These are phyloP conservation scores for Pythium biforme DNA, from an alignment of 352 stramenopile genomes.

Conservation along the genomic window DNA sequence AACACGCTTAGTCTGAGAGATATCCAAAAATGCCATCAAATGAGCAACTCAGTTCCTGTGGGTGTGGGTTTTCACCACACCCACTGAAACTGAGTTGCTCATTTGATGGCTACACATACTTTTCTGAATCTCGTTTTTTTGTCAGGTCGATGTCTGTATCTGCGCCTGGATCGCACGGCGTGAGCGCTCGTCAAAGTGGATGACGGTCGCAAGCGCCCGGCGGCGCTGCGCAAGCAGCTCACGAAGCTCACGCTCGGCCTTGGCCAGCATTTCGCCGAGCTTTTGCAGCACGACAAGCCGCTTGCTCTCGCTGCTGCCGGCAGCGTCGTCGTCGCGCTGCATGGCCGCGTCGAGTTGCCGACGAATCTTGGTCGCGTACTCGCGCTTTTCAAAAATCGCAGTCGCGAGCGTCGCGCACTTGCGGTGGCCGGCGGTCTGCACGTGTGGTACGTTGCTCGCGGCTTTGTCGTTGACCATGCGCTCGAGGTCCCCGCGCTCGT, in stretches of 20 bases:
- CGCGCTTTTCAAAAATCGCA: background rate
- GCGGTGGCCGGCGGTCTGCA: constrained; percentile 5
- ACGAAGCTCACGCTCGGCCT: background rate
- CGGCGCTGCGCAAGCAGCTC: constrained; percentile 5
- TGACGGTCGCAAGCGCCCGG: constrained; percentile 2
- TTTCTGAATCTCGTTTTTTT: no score
- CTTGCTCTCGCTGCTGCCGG: background rate
- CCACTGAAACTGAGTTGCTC: no score
- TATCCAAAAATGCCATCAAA: no score
- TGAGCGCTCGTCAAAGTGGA: constrained; percentile 12
- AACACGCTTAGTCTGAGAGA: no score
- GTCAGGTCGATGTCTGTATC: background rate
- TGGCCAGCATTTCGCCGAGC: constrained; percentile 7
- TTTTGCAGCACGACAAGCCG: constrained; percentile 5
- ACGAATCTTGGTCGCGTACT: background rate
- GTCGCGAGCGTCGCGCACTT: constrained; percentile 7
- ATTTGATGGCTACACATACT: no score
- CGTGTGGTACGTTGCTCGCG: constrained; percentile 13
- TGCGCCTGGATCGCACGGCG: constrained; percentile 35
- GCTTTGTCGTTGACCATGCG: background rate
- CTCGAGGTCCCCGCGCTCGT: background rate
- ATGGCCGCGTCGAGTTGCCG: constrained; percentile 4
- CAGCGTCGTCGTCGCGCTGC: background rate
- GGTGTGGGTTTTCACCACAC: no score
- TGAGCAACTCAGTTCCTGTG: no score